phyloP scores from a whole-genome alignment of 176 grass and related monocot genomes.

The Neostapfia colusana region DNA sequence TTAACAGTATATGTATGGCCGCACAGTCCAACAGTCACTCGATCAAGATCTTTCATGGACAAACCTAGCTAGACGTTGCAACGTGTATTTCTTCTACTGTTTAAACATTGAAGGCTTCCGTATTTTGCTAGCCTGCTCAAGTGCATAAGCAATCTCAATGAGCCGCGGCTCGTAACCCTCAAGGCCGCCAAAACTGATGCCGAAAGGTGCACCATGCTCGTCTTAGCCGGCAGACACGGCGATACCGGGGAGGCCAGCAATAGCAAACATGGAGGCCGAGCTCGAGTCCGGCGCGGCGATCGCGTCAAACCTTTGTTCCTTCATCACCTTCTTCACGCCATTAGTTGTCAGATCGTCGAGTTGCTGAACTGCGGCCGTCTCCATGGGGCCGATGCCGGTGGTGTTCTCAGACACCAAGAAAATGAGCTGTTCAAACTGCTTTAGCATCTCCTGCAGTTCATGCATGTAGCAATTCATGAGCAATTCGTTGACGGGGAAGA shows the following conservation, averaged over 20 bases:
- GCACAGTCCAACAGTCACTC: too few relatives aligned
- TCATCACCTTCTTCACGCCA: slow-evolving; percentile 51
- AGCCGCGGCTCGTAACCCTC: slow-evolving; percentile 60
- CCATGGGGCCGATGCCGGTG: slow-evolving; percentile 19
- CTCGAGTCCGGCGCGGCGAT: slow-evolving; percentile 24
- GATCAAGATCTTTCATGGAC: too few relatives aligned
- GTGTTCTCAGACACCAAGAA: slow-evolving; percentile 53
- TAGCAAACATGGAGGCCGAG: slow-evolving; percentile 25
- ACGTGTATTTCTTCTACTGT: background rate
- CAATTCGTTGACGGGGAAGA: background rate
- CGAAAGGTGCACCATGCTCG: slow-evolving; percentile 42
- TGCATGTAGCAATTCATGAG: background rate
- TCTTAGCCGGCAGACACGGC: slow-evolving; percentile 58
- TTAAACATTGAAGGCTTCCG: slow-evolving; percentile 47
- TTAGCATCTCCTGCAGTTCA: slow-evolving; percentile 52
- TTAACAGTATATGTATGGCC: too few relatives aligned
- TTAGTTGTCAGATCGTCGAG: slow-evolving; percentile 43
- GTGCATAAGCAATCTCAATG: slow-evolving; percentile 60
- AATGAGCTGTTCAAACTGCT: slow-evolving; percentile 47
- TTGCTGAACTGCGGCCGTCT: slow-evolving; percentile 37
- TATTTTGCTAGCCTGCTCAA: slow-evolving; percentile 57
- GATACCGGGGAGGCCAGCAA: slow-evolving; percentile 62
- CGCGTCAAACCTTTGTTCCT: slow-evolving; percentile 47
- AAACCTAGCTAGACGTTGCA: background rate
- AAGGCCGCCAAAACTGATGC: slow-evolving; percentile 61